A percentile compares a stretch with the other conserved stretches of the same genome.
phyloP scores from a whole-genome alignment of 768 basidiomycete species.

The Panaeolus cyanescens region DNA sequence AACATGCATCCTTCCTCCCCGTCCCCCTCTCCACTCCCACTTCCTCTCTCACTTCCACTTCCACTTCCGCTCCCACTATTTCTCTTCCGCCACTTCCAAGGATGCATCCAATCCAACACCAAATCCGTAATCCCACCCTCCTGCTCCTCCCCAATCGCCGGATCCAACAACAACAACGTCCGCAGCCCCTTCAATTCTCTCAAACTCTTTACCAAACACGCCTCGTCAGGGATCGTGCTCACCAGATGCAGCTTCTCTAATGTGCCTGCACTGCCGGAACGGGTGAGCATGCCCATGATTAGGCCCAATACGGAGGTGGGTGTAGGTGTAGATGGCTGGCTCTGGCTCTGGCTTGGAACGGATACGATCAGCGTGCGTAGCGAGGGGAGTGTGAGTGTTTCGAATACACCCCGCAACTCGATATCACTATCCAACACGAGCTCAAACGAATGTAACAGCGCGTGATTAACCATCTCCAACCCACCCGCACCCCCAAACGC shows the following conservation, averaged over 20 bases:
- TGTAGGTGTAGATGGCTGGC: too few species aligned
- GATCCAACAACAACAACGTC: constrained; percentile 18
- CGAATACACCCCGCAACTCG: constrained; percentile 14
- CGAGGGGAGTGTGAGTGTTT: constrained; percentile 14
- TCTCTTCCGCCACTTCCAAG: neutral
- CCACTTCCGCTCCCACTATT: neutral
- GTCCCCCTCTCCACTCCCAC: neutral
- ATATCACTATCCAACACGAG: constrained; percentile 15
- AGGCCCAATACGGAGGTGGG: neutral
- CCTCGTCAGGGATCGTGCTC: constrained; percentile 19
- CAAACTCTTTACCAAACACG: constrained; percentile 15
- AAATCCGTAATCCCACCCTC: constrained; percentile 14
- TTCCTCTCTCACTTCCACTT: neutral
- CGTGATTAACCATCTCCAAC: constrained; percentile 12
- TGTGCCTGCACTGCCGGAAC: constrained; percentile 11
- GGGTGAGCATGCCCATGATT: constrained; percentile 8
- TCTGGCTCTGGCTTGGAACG: constrained; percentile 15
- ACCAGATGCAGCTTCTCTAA: constrained; percentile 19
- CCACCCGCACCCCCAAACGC: neutral
- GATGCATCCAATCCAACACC: constrained; percentile 16
- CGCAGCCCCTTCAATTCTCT: constrained; percentile 13
- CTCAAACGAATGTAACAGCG: constrained; percentile 16
- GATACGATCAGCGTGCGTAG: constrained; percentile 19
- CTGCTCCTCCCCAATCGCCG: constrained; percentile 11
- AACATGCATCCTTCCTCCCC: neutral